Evolutionary conservation across 441 rosid species (phyloP).

Genomic region (Corymbia citriodora): DNA sequence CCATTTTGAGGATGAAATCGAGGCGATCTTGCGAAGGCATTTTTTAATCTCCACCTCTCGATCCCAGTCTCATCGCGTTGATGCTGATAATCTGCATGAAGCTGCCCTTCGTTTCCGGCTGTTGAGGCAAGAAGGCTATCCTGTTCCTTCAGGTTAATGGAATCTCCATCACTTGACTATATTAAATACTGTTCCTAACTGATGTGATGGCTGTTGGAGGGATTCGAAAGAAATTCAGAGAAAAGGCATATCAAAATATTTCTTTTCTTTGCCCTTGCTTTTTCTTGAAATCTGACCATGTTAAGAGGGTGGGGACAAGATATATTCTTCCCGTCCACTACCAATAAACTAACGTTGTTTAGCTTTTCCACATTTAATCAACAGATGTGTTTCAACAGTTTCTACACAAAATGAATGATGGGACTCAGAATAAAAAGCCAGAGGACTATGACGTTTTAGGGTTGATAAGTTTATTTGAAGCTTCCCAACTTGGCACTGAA

Average conservation of each 20-base stretch:
- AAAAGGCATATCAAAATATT: not conserved
- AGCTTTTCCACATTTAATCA: not conserved
- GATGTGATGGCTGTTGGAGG: not conserved
- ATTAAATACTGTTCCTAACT: not conserved
- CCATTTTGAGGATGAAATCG: constrained; percentile 40
- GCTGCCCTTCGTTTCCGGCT: constrained; percentile 46
- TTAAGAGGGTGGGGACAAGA: not conserved
- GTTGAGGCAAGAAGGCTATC: constrained; percentile 48
- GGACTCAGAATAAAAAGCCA: not conserved
- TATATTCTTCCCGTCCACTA: not conserved
- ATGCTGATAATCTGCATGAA: constrained; percentile 17
- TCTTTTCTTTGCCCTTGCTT: not conserved
- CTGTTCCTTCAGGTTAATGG: constrained; percentile 28
- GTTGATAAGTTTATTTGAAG: constrained; percentile 32
- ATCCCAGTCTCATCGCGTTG: not conserved
- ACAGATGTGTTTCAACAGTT: constrained; percentile 35
- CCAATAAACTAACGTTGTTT: not conserved
- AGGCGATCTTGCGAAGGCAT: constrained; percentile 18
- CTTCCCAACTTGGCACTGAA: constrained; percentile 24
- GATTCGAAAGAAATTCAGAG: not conserved
- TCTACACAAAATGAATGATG: not conserved
- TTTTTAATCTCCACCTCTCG: not conserved
- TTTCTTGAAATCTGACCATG: not conserved
- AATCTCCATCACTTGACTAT: too few species aligned
- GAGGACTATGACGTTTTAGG: constrained; percentile 22